Conservation (phyloP, 495 filamentous ascomycete species). For the Xylaria grammica region DNA sequence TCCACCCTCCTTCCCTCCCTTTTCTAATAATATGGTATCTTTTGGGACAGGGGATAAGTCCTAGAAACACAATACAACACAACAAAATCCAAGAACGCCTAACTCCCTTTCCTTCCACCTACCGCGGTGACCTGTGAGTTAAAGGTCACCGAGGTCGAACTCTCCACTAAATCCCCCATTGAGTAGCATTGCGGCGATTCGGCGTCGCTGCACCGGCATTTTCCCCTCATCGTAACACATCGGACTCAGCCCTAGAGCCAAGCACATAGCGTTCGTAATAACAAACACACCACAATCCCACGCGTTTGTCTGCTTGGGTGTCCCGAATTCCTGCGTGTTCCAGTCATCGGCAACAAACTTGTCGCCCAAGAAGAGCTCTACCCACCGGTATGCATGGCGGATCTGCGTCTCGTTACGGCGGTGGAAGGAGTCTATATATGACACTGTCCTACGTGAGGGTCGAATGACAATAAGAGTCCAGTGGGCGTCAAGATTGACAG, state of each 20-base stretch:
- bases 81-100: no score
- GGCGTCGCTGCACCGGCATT: conserved; percentile 61
- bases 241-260: conserved; percentile 68
- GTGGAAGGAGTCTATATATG: conserved; percentile 77
- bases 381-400: conserved; percentile 48
- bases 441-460: conserved; percentile 64
- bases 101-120: no score
- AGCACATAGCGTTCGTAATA: conserved; percentile 73
- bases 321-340: conserved; percentile 51
- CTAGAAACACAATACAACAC: no score
- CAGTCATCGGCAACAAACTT: conserved; percentile 67
- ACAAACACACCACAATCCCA: conserved; percentile 85
- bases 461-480: conserved; percentile 76
- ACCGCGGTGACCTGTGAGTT: no score
- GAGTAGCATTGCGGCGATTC: conserved; percentile 72
- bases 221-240: conserved; percentile 61
- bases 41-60: no score
- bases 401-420: conserved; percentile 30
- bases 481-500: conserved; percentile 50
- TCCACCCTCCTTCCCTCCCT: neutral
- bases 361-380: conserved; percentile 61
- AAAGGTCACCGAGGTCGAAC: conserved; percentile 34
- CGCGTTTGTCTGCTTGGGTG: conserved; percentile 68
- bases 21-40: conserved; percentile 13
- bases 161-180: conserved; percentile 65